Evolutionary conservation across 2,329 filamentous ascomycete species (phyloP), one percentile per base, ranked within the genome.

Genomic region (Neofusicoccum ribis): DNA sequence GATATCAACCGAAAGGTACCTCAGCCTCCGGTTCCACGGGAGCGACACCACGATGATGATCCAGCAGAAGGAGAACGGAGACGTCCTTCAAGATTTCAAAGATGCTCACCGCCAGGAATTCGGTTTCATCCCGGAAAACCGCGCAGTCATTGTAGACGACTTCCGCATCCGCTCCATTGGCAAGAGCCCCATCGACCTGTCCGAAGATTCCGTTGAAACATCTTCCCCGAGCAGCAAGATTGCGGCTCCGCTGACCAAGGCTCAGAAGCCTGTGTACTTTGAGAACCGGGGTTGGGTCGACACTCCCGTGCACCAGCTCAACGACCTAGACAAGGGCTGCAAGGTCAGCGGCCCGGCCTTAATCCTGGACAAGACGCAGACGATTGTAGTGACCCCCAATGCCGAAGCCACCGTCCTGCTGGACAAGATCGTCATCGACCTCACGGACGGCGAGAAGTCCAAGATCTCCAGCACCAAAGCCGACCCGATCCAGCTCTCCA

Each of bases 401-500:
- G 50, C 50, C 31, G 37, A n/a, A 4, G 50, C 50, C 17, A 54
- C 50, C 20, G 15, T 59, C 23, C 54, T 78, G 0, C 72, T 74
- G 14, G 73, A 73, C 5, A 76, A 79, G 65, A 74, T 82, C 31
- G 70, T 81, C 27, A 67, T 76, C 63, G 58, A 73, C 3, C 49
- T 44, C 4, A 11, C 58, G 8, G 70, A 80, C 15, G 49, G 20
- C 1, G 71, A 82, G n/a, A 75, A 81, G 2, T 14, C 43, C 44
- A 61, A 46, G 9, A 23, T 36, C 41, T 56, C 31, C 11, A 39
- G 58, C 12, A n/a, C 27, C 11, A 75, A 31, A 31, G 27, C 83
- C 37, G 81, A 84, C 66, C 84, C 84, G 0, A 85, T 86, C 47
- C 77, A 82, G 37, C 78, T 86, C 3, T 84, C 81, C 9, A 82